Base-by-base conservation (phyloP, 2,329 filamentous ascomycete species). In the Colletotrichum acutatum region DNA sequence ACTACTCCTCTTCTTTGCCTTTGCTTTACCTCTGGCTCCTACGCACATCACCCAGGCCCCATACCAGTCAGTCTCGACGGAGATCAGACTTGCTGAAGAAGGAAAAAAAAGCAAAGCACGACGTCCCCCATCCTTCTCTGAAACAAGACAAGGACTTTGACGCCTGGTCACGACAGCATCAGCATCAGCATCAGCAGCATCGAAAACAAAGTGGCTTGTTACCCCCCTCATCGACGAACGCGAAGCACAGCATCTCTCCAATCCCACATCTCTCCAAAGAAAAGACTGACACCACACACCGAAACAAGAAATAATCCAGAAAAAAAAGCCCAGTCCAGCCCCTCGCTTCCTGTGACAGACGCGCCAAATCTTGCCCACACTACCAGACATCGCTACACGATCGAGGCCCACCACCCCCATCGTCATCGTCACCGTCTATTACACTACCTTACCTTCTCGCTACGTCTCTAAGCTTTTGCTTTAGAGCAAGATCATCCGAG, bases 321-420 rank as follows among this genome's bases (percentile, higher is more conserved):
- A 28, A 63, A 24, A 19, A 28, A 63, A 46, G 16, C 26, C 42
- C 42, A 22, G 22, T 59, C 60, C 22, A 37, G 37, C 57, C 61
- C 49, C 61, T 75, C 71, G 74, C 74, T 75, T 75, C 66, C 65
- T 72, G 70, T 73, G 65, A 72, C 73, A 57, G 24, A 14, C 56
- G 8, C 37, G 54, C n/a, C 24, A 28, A 53, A 28, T 54, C 34
- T 28, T 52, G 34, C 42, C 65, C 28, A 28, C 65, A 6, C 65
- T 32, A 22, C 14, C 37, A 42, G 37, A 42, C 37, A 42, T 16
- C 16, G 37, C 37, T 42, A 16, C 37, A 42, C 37, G 37, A 42
- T 42, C 37, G 37, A 7, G 7, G 37, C 66, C 58, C 32, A 14
- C 14, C 56, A n/a, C 28, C 28, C 32, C 30, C 7, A 32, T 32